Base-by-base conservation (phyloP, 495 filamentous ascomycete genomes). In the Bathelium albidoporum region DNA sequence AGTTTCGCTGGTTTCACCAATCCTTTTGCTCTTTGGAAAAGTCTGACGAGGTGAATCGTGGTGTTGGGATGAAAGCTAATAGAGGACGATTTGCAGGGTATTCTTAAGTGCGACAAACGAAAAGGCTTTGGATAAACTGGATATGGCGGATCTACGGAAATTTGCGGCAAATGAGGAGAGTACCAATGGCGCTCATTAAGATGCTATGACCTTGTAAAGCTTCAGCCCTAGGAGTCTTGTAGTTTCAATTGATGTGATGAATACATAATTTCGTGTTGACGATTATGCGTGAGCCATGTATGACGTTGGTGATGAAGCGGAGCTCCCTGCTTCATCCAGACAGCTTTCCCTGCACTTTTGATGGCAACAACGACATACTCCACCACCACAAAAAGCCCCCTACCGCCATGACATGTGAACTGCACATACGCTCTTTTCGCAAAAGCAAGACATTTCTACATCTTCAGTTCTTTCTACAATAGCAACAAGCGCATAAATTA, bases 71-170 rank as follows among this genome's bases (percentile, higher is more conserved):
- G 3, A 20, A 55, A 55, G 49, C 49, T 55, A 24, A 55, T 20
- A 29, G 29, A 16, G 22, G 2, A 26, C 4, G 2, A 73, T 79
- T 12, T 73, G 73, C 2, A 75, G 72, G 32, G 75, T 81, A 10
- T 73, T 77, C 45, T 45, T 81, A 2, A 75, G 78, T 34, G 78
- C 79, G 24, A 81, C 79, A n/a, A 73, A 80, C 61, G 73, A 77
- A 66, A 76, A 73, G 55, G 80, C 77, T n/a, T 66, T 82, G 39
- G 68, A 73, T 10, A 76, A 74, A 59, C 74, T 79, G 10, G 69
- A 73, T 22, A 32, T 79, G 62, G 72, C 78, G 49, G 73, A 80
- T 24, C 66, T 84, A 61, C 73, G 75, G 62, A 75, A 72, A 62
- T 82, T 78, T 73, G 74, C 76, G 1, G 72, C 72, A 14, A 70